Evolutionary conservation across 192 early-diverging fungal genomes (phyloP).

Genomic region (Pilaira anomala): DNA sequence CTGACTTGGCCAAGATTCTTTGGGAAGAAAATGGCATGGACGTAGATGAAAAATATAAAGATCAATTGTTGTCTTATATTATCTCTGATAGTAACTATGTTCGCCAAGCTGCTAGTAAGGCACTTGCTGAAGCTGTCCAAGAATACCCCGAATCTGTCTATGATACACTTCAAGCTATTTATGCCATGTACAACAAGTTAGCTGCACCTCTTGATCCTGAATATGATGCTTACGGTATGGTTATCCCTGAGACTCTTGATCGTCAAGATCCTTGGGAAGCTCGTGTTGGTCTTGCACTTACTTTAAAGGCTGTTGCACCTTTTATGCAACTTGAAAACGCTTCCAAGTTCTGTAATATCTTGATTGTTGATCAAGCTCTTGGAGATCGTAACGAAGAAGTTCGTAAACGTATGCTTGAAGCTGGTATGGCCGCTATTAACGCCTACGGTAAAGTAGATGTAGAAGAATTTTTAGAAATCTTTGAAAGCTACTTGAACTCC

Average conservation of each 20-base stretch:
- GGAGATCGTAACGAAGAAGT: conserved; percentile 82
- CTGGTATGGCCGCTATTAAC: conserved; percentile 76
- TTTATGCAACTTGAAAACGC: conserved; percentile 52
- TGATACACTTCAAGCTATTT: conserved; percentile 58
- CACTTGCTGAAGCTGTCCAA: conserved; percentile 62
- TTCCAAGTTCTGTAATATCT: conserved; percentile 59
- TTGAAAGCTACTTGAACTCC: conserved; percentile 77
- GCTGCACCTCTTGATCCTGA: conserved; percentile 75
- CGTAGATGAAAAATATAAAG: conserved; percentile 45
- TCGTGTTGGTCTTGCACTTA: conserved; percentile 81
- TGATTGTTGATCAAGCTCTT: conserved; percentile 80
- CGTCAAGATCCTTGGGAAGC: conserved; percentile 75
- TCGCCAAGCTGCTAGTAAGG: conserved; percentile 55
- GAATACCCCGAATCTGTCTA: conserved; percentile 48
- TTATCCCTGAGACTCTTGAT: conserved; percentile 80
- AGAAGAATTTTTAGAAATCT: conserved; percentile 65
- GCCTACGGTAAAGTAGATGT: conserved; percentile 66
- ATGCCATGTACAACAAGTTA: conserved; percentile 54
- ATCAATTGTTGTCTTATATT: conserved; percentile 41
- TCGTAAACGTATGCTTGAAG: conserved; percentile 79
- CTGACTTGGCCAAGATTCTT: conserved; percentile 52
- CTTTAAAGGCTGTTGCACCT: conserved; percentile 66
- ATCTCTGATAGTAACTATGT: conserved; percentile 56
- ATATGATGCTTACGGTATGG: conserved; percentile 88
- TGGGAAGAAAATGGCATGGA: conserved; percentile 68